Conservation (phyloP, 2,329 filamentous ascomycete species). For the Immersiporthe knoxdaviesiana region DNA sequence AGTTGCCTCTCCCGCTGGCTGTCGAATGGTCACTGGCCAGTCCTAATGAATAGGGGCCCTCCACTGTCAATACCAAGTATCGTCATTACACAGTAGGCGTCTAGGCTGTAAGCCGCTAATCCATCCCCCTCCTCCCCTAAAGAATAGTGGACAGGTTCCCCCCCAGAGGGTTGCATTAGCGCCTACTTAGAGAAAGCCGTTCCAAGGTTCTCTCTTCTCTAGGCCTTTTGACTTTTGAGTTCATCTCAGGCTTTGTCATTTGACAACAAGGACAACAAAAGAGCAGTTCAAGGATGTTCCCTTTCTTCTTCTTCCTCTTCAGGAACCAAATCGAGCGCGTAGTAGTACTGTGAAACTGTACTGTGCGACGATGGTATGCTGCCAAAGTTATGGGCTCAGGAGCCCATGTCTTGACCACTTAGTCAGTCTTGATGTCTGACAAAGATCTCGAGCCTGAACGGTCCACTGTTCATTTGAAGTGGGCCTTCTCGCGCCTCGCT, state of each 20-base stretch:
- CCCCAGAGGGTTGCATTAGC: conserved; percentile 1
- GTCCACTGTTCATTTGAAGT: conserved; percentile 2
- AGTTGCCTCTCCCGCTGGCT: conserved; percentile 1
- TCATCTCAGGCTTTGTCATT: not conserved
- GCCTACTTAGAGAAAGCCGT: not conserved
- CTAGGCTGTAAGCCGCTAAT: not conserved
- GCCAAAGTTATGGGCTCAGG: not conserved
- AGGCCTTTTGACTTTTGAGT: not conserved
- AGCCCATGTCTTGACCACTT: not conserved
- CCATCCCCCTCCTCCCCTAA: not conserved
- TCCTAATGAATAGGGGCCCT: conserved; percentile 3
- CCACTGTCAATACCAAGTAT: not conserved
- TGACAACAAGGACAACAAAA: not conserved
- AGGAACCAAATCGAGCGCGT: not conserved
- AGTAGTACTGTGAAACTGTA: not conserved
- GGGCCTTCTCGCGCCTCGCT: conserved; percentile 6
- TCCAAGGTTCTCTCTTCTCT: not conserved
- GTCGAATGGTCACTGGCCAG: too few relatives aligned
- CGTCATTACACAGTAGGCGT: conserved; percentile 1
- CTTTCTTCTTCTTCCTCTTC: not conserved
- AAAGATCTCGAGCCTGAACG: not conserved
- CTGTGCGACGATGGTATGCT: not conserved
- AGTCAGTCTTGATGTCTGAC: conserved; percentile 1
- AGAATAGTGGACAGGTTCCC: not conserved
- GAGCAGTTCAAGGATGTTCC: not conserved